Conservation (phyloP, 352 stramenopile species). For the Pythium aquatile region DNA sequence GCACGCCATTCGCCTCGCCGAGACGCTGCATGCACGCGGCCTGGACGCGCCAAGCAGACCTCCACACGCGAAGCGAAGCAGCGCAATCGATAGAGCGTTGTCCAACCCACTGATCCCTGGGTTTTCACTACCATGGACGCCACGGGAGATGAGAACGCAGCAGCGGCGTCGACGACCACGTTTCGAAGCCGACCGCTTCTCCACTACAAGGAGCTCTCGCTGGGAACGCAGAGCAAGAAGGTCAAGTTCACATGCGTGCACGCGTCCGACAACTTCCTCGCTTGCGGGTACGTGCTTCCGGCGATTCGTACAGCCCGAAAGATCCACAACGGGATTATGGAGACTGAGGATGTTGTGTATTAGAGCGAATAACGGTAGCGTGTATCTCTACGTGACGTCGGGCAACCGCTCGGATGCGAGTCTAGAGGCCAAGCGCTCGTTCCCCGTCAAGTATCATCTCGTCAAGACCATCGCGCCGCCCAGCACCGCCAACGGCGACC, state of each 20-base stretch:
- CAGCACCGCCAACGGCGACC: conserved; percentile 49
- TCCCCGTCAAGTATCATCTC: conserved; percentile 70
- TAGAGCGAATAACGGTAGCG: conserved; percentile 76
- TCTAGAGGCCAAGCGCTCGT: conserved; percentile 32
- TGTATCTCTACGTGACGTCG: conserved; percentile 82
- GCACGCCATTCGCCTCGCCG: conserved; percentile 1
- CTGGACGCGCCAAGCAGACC: not conserved
- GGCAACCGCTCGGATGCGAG: conserved; percentile 25
- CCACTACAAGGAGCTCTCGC: conserved; percentile 67
- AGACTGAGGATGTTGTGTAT: no score
- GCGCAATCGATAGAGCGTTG: not conserved
- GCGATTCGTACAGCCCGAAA: not conserved
- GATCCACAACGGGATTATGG: not conserved
- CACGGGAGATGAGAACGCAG: conserved; percentile 24
- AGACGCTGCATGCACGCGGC: conserved; percentile 1
- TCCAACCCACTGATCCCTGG: not conserved
- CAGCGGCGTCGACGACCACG: conserved; percentile 7
- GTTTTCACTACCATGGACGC: conserved; percentile 15
- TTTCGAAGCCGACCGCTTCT: conserved; percentile 56
- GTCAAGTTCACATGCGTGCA: conserved; percentile 79
- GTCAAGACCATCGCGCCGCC: conserved; percentile 87
- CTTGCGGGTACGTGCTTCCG: conserved; percentile 61
- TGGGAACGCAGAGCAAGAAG: conserved; percentile 53
- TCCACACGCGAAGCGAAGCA: not conserved
- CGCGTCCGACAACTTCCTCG: conserved; percentile 84